Base-by-base conservation (phyloP, 108 stramenopile species). In the Cyclotella atomus region DNA sequence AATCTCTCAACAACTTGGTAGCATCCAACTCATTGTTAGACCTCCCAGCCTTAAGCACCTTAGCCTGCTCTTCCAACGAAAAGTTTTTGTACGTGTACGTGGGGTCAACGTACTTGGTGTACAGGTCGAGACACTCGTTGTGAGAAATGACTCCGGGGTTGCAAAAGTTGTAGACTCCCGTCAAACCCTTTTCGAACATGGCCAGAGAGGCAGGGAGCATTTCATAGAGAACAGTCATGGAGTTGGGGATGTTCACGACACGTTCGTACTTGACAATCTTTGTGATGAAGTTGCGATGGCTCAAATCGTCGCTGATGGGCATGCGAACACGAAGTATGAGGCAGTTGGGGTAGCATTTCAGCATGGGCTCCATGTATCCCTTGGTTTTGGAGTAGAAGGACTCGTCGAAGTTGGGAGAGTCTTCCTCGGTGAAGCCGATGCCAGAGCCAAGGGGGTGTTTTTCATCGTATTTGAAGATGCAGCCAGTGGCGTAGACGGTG, bases 141-240 rank as follows among this genome's bases (percentile, higher is more conserved):
- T 99, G 99, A 19, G 97, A 97, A 85, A 99, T 98, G 28, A 97
- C 97, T 7, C 99, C 99, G 1, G 99, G 99, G 86, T 99, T 99
- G 89, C 97, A 97, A 86, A 99, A 99, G 92, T 99, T 99, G 91
- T 97, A 96, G 23, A 98, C 91, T 47, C 99, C 99, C 24, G 89
- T 93, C 57, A 96, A 81, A 29, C 91, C 91, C 61, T 93, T 87
- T 68, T 90, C 73, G 23, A 96, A 91, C 97, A 99, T 97, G 56
- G 88, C 91, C 10, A 98, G 73, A 29, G 91, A 90, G 14, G 96
- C 92, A 14, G 99, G 99, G 44, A 99, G 88, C 92, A 99, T 94
- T 73, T 99, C 99, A 43, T 85, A 79, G 27, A 99, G 79, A 47
- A 98, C 96, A 3, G 98, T 99, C 98, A 99, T 99, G 71, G 95